These are phyloP conservation scores for Margaritispora aquatica DNA, from an alignment of 495 filamentous ascomycete genomes.

Conservation along the genomic window DNA sequence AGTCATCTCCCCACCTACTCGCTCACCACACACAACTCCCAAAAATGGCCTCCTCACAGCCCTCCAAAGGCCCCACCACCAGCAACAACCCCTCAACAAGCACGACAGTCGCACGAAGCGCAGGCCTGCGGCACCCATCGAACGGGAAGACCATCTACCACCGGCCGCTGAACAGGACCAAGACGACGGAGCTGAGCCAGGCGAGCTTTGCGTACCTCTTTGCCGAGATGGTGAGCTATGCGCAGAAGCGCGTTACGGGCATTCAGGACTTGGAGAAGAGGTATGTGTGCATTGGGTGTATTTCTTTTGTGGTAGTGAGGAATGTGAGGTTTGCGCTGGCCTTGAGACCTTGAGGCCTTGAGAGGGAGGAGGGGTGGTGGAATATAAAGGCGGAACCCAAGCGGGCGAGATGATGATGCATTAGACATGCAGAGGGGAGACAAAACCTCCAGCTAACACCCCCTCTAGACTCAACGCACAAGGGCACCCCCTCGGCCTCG, in stretches of 20 bases:
- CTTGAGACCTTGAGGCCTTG: no score
- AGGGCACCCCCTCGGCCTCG: conserved; percentile 91
- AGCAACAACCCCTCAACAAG: conserved; percentile 21
- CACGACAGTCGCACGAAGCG: conserved; percentile 27
- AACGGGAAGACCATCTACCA: conserved; percentile 98
- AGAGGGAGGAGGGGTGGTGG: background rate
- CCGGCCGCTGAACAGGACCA: conserved; percentile 83
- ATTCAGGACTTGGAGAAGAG: conserved; percentile 85
- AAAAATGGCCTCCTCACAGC: conserved; percentile 32
- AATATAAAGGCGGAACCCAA: background rate
- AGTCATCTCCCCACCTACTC: no score
- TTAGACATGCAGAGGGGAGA: background rate
- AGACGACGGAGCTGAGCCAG: conserved; percentile 80
- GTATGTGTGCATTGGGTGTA: conserved; percentile 13
- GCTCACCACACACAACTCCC: background rate
- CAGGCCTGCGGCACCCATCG: conserved; percentile 87
- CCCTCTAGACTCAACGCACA: conserved; percentile 74
- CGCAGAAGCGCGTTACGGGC: conserved; percentile 80
- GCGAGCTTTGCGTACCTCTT: conserved; percentile 95
- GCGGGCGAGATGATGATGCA: background rate
- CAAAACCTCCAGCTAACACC: background rate
- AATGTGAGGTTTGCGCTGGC: no score
- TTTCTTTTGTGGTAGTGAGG: no score
- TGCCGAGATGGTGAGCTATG: conserved; percentile 93
- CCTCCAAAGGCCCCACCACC: conserved; percentile 26